phyloP scores from a whole-genome alignment of 2,329 filamentous ascomycete species.

The Nemania serpens region DNA sequence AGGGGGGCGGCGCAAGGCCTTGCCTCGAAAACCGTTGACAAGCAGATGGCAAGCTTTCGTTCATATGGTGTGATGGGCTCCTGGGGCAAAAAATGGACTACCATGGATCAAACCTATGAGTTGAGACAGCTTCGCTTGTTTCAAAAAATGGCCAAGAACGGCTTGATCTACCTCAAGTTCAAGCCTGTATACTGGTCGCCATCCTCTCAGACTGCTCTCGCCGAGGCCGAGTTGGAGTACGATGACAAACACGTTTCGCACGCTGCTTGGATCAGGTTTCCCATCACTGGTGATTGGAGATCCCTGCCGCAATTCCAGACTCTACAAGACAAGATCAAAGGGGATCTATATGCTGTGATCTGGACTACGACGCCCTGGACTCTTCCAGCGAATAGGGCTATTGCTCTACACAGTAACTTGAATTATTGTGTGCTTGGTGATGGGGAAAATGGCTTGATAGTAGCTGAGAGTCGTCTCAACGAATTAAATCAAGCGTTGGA shows the following conservation, averaged over 20 bases:
- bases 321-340: conserved; percentile 48
- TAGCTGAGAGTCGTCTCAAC: conserved; percentile 74
- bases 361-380: conserved; percentile 99
- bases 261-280: conserved; percentile 81
- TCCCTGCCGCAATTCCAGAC: conserved; percentile 43
- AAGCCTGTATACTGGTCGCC: conserved; percentile 90
- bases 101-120: conserved; percentile 78
- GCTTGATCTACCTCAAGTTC: conserved; percentile 75
- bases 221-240: conserved; percentile 85
- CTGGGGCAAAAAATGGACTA: conserved; percentile 77
- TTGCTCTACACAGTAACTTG: conserved; percentile 78
- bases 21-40: conserved; percentile 68
- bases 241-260: conserved; percentile 73
- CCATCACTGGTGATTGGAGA: conserved; percentile 57
- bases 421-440: conserved; percentile 71
- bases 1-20: conserved; percentile 67
- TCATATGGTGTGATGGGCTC: conserved; percentile 80
- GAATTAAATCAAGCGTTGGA: conserved; percentile 56
- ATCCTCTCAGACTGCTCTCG: conserved; percentile 76
- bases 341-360: conserved; percentile 76
- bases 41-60: conserved; percentile 75
- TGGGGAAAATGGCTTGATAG: conserved; percentile 64
- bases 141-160: conserved; percentile 72
- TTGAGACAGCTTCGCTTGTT: conserved; percentile 76
- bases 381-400: conserved; percentile 86